Percentiles rank a stretch among this genome's conserved stretches.
Conservation (phyloP, 192 early-diverging fungal species). For the Chytriomyces confervae region DNA sequence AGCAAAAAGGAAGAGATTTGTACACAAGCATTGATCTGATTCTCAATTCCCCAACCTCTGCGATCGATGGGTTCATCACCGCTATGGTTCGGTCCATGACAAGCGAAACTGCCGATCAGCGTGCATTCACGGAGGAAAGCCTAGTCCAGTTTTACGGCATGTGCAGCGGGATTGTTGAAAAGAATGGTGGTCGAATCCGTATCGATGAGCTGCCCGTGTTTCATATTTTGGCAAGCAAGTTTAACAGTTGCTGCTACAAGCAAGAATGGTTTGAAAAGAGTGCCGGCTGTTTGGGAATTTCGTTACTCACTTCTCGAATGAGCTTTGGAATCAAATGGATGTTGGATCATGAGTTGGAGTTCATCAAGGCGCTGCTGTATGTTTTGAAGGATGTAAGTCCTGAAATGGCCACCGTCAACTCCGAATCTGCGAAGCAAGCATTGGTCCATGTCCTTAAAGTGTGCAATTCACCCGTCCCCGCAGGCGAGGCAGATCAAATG, state of each 20-base stretch:
- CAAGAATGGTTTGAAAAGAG: constrained; percentile 85
- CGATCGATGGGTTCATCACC: constrained; percentile 71
- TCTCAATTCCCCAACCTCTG: constrained; percentile 45
- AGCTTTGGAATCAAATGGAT: constrained; percentile 90
- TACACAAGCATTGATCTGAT: constrained; percentile 33
- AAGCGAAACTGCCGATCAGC: constrained; percentile 63
- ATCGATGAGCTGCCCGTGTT: constrained; percentile 72
- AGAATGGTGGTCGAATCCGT: constrained; percentile 49
- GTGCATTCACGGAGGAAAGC: constrained; percentile 69
- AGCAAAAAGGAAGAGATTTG: constrained; percentile 38
- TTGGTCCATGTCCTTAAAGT: constrained; percentile 76
- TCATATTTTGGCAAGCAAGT: constrained; percentile 78
- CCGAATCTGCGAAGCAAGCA: constrained; percentile 74
- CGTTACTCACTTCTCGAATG: constrained; percentile 79
- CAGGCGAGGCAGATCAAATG: constrained; percentile 10
- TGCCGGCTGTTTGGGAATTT: constrained; percentile 90
- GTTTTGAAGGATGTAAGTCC: constrained; percentile 90
- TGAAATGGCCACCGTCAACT: constrained; percentile 76
- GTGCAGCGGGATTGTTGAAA: constrained; percentile 59
- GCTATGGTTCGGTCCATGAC: constrained; percentile 81
- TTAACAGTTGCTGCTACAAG: constrained; percentile 91
- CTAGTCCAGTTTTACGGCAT: constrained; percentile 70
- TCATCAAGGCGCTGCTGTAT: constrained; percentile 89
- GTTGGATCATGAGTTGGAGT: constrained; percentile 91
- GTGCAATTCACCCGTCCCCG: constrained; percentile 45